Percentiles rank a stretch among this genome's conserved stretches.
These are phyloP conservation scores for Plantago elongata DNA, from an alignment of 257 asterid species.

Conservation along the genomic window DNA sequence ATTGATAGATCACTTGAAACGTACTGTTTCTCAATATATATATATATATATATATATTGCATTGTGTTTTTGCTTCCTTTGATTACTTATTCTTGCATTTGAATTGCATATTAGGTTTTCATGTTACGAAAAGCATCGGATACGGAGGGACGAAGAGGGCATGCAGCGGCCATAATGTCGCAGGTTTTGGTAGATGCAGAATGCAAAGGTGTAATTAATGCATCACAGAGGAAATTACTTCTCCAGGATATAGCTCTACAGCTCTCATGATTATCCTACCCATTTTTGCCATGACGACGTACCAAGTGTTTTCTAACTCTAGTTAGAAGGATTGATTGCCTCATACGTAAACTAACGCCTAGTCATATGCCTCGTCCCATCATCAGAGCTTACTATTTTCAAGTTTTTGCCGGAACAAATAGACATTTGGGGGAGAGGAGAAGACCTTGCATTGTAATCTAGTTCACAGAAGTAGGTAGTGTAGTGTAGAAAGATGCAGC, in stretches of 20 bases:
- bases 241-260: conserved; percentile 73
- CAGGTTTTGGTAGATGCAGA: conserved; percentile 80
- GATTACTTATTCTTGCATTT: neutral
- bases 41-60: no score
- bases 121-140: conserved; percentile 74
- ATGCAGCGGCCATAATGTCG: conserved; percentile 81
- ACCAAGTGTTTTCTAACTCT: conserved; percentile 17
- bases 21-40: neutral
- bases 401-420: neutral
- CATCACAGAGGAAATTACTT: conserved; percentile 76
- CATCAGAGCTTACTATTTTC: neutral
- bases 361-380: no score
- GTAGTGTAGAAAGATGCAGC: neutral
- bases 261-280: conserved; percentile 47
- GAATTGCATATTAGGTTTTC: conserved; percentile 40
- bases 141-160: conserved; percentile 63
- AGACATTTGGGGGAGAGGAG: neutral
- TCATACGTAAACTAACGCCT: no score
- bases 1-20: no score
- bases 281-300: conserved; percentile 11
- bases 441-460: neutral
- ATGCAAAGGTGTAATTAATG: conserved; percentile 57
- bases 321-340: no score
- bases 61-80: no score
- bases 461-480: conserved; percentile 7